Percentiles rank a stretch among this genome's conserved stretches.
phyloP scores from a whole-genome alignment of 2,329 filamentous ascomycete genomes.

The Cladosporium sp. region DNA sequence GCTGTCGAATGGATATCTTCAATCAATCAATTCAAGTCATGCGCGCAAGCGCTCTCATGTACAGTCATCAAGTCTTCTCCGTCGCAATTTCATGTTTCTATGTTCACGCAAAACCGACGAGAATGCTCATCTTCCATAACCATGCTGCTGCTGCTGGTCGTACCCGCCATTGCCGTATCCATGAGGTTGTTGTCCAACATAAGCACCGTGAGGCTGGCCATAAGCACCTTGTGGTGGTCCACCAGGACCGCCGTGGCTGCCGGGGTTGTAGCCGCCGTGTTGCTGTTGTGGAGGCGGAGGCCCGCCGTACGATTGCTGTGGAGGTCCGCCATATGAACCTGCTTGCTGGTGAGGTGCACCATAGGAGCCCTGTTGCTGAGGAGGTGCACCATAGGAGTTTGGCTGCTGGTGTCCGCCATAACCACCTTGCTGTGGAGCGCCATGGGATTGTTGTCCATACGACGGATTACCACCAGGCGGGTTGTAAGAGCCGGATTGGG shows the following conservation, averaged over 20 bases:
- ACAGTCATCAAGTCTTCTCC: not conserved
- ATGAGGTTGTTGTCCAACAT: slow-evolving; percentile 15
- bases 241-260: not conserved
- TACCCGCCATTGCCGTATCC: slow-evolving; percentile 20
- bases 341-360: slow-evolving; percentile 1
- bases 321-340: not conserved
- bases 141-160: slow-evolving; percentile 12
- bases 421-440: slow-evolving; percentile 17
- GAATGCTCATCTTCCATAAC: slow-evolving; percentile 16
- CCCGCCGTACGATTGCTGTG: not conserved
- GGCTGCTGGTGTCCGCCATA: slow-evolving; percentile 13
- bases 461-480: slow-evolving; percentile 1
- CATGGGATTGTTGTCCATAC: slow-evolving; percentile 1
- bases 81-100: slow-evolving; percentile 11
- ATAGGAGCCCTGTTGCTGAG: not conserved
- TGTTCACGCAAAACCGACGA: slow-evolving; percentile 27
- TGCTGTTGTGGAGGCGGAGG: not conserved
- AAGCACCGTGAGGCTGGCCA: slow-evolving; percentile 21
- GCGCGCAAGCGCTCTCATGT: slow-evolving; percentile 7
- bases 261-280: slow-evolving; percentile 1
- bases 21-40: not conserved
- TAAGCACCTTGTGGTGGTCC: slow-evolving; percentile 17
- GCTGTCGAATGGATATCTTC: not conserved
- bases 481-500: slow-evolving; percentile 11
- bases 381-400: not conserved